Conservation (phyloP, 192 early-diverging fungal genomes). For the Dimargaris xerosporica region DNA sequence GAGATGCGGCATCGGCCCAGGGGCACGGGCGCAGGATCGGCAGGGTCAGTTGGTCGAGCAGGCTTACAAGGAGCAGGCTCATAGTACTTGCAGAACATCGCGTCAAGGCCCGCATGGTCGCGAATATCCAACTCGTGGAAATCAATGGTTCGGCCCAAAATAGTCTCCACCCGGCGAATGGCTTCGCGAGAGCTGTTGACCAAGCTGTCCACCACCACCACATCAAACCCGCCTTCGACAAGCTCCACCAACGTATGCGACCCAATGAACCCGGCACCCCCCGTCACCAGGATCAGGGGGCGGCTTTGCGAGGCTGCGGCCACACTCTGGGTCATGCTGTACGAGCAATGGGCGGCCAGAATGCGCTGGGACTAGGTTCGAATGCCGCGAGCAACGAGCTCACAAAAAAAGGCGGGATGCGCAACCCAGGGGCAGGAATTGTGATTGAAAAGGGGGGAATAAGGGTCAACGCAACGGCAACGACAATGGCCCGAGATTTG, state of each 20-base stretch:
- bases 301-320: too few species aligned
- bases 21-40: neutral
- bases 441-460: too few species aligned
- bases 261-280: conserved; percentile 87
- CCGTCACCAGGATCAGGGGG: conserved; percentile 38
- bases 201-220: conserved; percentile 87
- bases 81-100: conserved; percentile 51
- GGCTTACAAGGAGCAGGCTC: conserved; percentile 14
- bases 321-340: too few species aligned
- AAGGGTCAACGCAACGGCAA: too few species aligned
- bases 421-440: too few species aligned
- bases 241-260: conserved; percentile 84
- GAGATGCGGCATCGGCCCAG: conserved; percentile 20
- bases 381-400: too few species aligned
- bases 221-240: conserved; percentile 50
- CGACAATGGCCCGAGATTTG: too few species aligned
- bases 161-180: conserved; percentile 42
- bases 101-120: conserved; percentile 43
- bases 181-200: conserved; percentile 66
- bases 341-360: too few species aligned
- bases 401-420: too few species aligned
- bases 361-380: too few species aligned
- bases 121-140: conserved; percentile 71
- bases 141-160: conserved; percentile 39
- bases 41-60: neutral